Percentiles rank a stretch among this genome's conserved stretches.
These are phyloP conservation scores for Leersia perrieri DNA, from an alignment of 176 grass and related monocot species.

Conservation along the genomic window DNA sequence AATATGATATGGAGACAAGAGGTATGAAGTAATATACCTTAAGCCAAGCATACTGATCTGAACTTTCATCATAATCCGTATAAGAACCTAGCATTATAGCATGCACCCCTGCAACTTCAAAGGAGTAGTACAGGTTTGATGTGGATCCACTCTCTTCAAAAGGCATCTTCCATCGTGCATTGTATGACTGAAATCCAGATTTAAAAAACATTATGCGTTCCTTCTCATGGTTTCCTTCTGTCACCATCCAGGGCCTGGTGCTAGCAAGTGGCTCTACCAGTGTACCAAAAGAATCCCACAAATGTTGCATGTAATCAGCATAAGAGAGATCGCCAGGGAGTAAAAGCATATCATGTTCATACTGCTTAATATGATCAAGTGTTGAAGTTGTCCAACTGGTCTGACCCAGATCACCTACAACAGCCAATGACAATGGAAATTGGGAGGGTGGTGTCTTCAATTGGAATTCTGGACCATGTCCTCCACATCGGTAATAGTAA, in stretches of 20 bases:
- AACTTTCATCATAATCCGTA: constrained; percentile 87
- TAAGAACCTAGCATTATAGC: constrained; percentile 94
- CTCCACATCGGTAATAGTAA: constrained; percentile 81
- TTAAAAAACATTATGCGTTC: constrained; percentile 65
- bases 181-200: constrained; percentile 82
- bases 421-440: constrained; percentile 79
- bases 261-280: constrained; percentile 91
- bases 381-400: constrained; percentile 86
- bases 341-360: constrained; percentile 81
- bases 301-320: constrained; percentile 91
- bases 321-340: constrained; percentile 91
- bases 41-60: constrained; percentile 94
- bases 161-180: constrained; percentile 97
- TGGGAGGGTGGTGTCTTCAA: constrained; percentile 76
- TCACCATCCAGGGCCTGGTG: constrained; percentile 89
- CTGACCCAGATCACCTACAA: constrained; percentile 95
- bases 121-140: constrained; percentile 95
- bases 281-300: constrained; percentile 91
- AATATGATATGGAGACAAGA: neutral
- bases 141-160: constrained; percentile 78
- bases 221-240: constrained; percentile 97
- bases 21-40: constrained; percentile 54
- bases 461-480: constrained; percentile 70
- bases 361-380: constrained; percentile 68
- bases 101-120: constrained; percentile 71